Percentiles rank a stretch among this genome's conserved stretches.
Conservation (phyloP, 768 basidiomycete species). For the Obba rivulosa region DNA sequence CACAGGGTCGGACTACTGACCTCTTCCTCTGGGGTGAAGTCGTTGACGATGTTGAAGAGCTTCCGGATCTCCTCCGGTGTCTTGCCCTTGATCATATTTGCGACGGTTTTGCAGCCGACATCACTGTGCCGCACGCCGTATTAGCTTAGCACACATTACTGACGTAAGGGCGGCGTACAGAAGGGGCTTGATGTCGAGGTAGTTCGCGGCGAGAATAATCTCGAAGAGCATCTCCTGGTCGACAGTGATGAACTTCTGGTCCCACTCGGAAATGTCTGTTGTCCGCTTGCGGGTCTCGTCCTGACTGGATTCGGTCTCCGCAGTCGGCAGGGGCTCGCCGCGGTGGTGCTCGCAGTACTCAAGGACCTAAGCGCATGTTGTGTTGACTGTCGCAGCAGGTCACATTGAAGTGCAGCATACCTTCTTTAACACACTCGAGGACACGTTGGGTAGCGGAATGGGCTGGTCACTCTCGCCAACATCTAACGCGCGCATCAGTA, state of each 20-base stretch:
- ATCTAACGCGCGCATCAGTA: conserved; percentile 43
- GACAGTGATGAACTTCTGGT: conserved; percentile 96
- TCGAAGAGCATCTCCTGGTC: conserved; percentile 99
- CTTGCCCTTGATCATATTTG: conserved; percentile 99
- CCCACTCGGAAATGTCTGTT: conserved; percentile 99
- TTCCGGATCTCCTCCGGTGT: conserved; percentile 99
- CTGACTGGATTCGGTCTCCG: conserved; percentile 73
- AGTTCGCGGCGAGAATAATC: conserved; percentile 99
- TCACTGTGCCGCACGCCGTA: conserved; percentile 47
- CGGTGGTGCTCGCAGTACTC: conserved; percentile 99
- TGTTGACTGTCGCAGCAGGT: too few species aligned
- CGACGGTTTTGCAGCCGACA: conserved; percentile 97
- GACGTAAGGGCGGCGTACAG: conserved; percentile 54
- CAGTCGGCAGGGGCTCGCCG: conserved; percentile 88
- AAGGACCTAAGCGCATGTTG: conserved; percentile 58
- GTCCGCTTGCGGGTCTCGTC: conserved; percentile 97
- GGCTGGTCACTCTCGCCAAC: conserved; percentile 92
- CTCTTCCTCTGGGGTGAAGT: conserved; percentile 99
- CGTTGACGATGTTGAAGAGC: conserved; percentile 95
- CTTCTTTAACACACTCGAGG: conserved; percentile 90
- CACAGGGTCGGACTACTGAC: conserved; percentile 35
- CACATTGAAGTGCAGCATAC: conserved; percentile 29
- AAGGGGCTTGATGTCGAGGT: conserved; percentile 98
- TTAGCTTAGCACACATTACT: conserved; percentile 8
- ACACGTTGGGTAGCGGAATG: conserved; percentile 92